A percentile compares a stretch with the other conserved stretches of the same genome.
phyloP scores from a whole-genome alignment of 2,329 filamentous ascomycete species.

The Colletotrichum sp. region DNA sequence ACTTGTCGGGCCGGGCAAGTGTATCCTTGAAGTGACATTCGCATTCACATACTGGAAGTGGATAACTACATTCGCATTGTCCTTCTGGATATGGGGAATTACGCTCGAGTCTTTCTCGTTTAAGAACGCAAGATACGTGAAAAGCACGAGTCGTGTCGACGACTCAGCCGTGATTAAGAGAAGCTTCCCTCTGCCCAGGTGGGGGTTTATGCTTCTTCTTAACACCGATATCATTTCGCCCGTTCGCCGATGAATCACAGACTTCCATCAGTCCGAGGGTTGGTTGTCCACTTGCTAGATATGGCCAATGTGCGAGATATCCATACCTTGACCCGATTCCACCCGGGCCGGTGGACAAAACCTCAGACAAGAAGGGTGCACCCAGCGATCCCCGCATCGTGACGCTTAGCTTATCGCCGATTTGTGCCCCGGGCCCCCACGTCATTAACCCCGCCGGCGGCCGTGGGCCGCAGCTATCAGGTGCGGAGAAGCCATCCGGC shows the following conservation, averaged over 20 bases:
- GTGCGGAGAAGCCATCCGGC: slow-evolving; percentile 4
- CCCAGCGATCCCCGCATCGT: background rate
- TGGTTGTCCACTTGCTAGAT: background rate
- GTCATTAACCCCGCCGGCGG: slow-evolving; percentile 4
- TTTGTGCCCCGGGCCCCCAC: background rate
- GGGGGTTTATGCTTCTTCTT: background rate
- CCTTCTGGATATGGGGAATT: background rate
- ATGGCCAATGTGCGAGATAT: background rate
- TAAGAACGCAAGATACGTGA: background rate
- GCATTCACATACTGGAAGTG: background rate
- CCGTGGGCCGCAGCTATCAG: background rate
- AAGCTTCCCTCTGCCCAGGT: background rate
- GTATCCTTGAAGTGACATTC: background rate
- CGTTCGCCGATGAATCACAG: background rate
- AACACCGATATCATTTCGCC: background rate
- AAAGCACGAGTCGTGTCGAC: background rate
- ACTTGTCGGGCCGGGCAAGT: background rate
- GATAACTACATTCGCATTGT: background rate
- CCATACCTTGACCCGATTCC: background rate
- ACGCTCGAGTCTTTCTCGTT: background rate
- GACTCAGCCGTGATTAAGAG: background rate
- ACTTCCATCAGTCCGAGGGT: background rate
- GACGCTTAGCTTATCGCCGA: slow-evolving; percentile 6
- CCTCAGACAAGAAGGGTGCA: background rate
- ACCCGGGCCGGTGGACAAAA: background rate